Evolutionary conservation across 2,329 filamentous ascomycete species (phyloP).

Genomic region (Penicillium sp.): DNA sequence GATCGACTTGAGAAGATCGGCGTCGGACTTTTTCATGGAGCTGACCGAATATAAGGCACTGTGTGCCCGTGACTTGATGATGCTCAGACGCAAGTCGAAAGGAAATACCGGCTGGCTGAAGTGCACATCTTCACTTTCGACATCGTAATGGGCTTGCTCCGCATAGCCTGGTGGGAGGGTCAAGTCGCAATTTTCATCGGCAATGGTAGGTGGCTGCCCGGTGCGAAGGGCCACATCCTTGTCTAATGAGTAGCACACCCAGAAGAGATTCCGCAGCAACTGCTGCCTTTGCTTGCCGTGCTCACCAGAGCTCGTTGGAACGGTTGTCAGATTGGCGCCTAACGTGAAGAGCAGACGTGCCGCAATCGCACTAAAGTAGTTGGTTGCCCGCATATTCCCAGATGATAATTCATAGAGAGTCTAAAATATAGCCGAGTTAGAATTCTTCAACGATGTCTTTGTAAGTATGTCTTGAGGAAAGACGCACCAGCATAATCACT

Average conservation of each 20-base stretch:
- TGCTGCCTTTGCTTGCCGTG: conserved; percentile 18
- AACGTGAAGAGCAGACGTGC: conserved; percentile 49
- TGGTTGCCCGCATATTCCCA: conserved; percentile 46
- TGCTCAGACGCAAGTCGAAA: conserved; percentile 47
- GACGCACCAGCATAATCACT: conserved; percentile 47
- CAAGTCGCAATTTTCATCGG: conserved; percentile 51
- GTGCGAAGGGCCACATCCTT: conserved; percentile 54
- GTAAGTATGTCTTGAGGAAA: not conserved
- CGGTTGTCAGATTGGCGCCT: conserved; percentile 41
- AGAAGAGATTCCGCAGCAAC: conserved; percentile 46
- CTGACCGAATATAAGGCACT: conserved; percentile 48
- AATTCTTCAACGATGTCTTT: not conserved
- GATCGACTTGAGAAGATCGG: conserved; percentile 52
- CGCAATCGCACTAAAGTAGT: conserved; percentile 44
- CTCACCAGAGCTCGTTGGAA: conserved; percentile 9
- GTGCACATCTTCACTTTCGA: conserved; percentile 19
- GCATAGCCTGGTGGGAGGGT: conserved; percentile 44
- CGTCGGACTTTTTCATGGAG: conserved; percentile 49
- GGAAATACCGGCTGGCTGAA: conserved; percentile 37
- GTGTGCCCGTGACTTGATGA: conserved; percentile 51
- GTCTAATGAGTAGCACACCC: conserved; percentile 52
- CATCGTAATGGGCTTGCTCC: conserved; percentile 25
- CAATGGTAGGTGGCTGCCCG: conserved; percentile 49
- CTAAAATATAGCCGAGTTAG: conserved; percentile 20
- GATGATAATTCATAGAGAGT: conserved; percentile 43